phyloP scores from a whole-genome alignment of 176 grass and related monocot genomes.

The Raddia distichophylla region DNA sequence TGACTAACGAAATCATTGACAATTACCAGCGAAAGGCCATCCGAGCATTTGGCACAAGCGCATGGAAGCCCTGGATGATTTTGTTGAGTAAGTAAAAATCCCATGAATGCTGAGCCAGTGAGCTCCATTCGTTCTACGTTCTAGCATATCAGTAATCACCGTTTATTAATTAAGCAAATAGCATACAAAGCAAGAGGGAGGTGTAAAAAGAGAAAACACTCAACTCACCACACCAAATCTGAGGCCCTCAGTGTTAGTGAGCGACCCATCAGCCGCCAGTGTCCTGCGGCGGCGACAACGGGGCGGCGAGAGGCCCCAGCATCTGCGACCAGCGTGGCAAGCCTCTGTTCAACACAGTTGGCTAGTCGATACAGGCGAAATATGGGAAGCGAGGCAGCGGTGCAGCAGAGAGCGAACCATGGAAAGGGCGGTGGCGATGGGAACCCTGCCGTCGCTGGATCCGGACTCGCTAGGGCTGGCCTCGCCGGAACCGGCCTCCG shows the following conservation, averaged over 20 bases:
- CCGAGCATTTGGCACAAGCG: not conserved
- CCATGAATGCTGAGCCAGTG: no score
- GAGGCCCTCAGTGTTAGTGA: conserved; percentile 66
- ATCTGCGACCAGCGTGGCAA: conserved; percentile 10
- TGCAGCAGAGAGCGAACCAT: no score
- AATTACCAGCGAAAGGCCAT: not conserved
- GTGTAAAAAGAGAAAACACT: not conserved
- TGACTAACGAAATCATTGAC: not conserved
- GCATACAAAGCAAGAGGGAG: not conserved
- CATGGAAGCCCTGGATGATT: not conserved
- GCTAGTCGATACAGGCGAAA: no score
- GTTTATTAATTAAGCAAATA: not conserved
- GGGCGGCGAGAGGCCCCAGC: conserved; percentile 22
- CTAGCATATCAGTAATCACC: not conserved
- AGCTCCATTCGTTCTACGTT: not conserved
- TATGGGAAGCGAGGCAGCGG: no score
- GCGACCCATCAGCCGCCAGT: conserved; percentile 78
- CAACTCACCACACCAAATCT: conserved; percentile 81
- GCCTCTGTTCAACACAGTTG: no score
- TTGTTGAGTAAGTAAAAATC: not conserved
- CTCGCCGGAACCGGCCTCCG: no score
- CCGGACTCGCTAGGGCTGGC: no score
- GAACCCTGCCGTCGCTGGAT: no score
- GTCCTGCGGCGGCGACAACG: conserved; percentile 43
- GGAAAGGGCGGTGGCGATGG: no score